Base-by-base conservation (phyloP, 148 eudicot species). In the Tetragonia tetragonoides region DNA sequence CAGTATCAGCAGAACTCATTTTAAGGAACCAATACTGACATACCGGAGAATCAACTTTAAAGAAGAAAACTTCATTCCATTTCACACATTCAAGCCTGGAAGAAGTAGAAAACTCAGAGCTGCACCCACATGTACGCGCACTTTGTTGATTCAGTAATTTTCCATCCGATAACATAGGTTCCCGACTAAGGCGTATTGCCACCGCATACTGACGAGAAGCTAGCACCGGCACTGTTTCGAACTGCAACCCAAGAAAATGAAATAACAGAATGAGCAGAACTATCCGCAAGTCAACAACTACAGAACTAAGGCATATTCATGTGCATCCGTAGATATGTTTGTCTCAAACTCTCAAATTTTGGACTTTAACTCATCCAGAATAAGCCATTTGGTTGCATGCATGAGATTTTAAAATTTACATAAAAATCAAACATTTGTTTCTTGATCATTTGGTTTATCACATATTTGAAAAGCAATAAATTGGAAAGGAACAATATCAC, bases 61-160 rank as follows among this genome's bases (percentile, higher is more conserved):
- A 95, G 90, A 93, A 95, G 82, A 95, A 95, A 66, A 81, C 84
- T 90, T 95, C 99, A 79, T 88, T 84, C 99, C 99, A 95, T 74
- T 84, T 86, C 68, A 95, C 91, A 72, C 75, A 79, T 77, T 83
- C 94, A 63, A 85, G 72, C 72, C 89, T 90, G 56, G 93, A 76
- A 78, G 91, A 82, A 77, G 61, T 64, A 51, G 75, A 66, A 66
- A 53, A 42, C 80, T 79, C 86, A n/a, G 97, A 85, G 75, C 83
- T 82, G 79, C 83, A 80, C 44, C 97, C 97, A 79, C 88, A 74
- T 23, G 99, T 95, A 38, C 97, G 97, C 63, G 91, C 99, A 84
- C 87, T 87, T 87, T 93, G 99, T 83, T 89, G 89, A 75, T 83
- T 84, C 21, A 88, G 81, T 66, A 66, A 75, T 70, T 80, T 75